Conservation (phyloP, 2,329 filamentous ascomycete species). For the Colletotrichum cereale region DNA sequence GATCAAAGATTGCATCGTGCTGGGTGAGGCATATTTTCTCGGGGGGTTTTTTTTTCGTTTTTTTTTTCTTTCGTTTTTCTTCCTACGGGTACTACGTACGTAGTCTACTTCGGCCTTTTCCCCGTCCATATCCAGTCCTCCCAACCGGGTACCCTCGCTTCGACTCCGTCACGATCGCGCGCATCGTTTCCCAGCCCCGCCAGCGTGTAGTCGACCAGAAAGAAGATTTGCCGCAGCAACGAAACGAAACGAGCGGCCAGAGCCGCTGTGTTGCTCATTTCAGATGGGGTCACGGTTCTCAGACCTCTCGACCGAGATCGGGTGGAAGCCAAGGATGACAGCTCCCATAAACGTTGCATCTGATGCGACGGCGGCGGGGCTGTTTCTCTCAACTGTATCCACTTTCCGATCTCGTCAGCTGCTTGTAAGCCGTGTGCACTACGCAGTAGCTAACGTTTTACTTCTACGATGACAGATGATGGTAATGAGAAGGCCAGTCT, state of each 20-base stretch:
- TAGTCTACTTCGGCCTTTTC: neutral
- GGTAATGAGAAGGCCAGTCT: constrained; percentile 16
- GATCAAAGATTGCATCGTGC: constrained; percentile 4
- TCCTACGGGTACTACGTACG: too few species aligned
- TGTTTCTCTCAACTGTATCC: constrained; percentile 9
- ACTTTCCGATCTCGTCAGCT: constrained; percentile 20
- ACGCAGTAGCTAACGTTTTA: neutral
- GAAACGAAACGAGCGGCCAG: constrained; percentile 39
- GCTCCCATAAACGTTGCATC: constrained; percentile 24
- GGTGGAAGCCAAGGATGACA: constrained; percentile 36
- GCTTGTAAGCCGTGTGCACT: constrained; percentile 11
- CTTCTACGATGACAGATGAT: constrained; percentile 3
- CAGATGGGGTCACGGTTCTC: constrained; percentile 23
- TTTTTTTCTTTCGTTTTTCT: neutral
- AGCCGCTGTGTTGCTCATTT: constrained; percentile 28
- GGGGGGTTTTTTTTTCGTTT: neutral
- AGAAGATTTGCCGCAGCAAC: constrained; percentile 22
- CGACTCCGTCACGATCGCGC: constrained; percentile 11
- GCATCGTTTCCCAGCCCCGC: constrained; percentile 9
- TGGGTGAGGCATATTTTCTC: constrained; percentile 13
- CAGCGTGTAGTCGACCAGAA: constrained; percentile 17
- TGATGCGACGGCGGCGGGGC: constrained; percentile 11
- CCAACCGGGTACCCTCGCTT: neutral
- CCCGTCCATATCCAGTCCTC: neutral
- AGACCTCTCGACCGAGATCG: constrained; percentile 33